Evolutionary conservation across 139 green algal species (phyloP), one percentile per base, ranked within the genome.

Genomic region (Trebouxia sp.): DNA sequence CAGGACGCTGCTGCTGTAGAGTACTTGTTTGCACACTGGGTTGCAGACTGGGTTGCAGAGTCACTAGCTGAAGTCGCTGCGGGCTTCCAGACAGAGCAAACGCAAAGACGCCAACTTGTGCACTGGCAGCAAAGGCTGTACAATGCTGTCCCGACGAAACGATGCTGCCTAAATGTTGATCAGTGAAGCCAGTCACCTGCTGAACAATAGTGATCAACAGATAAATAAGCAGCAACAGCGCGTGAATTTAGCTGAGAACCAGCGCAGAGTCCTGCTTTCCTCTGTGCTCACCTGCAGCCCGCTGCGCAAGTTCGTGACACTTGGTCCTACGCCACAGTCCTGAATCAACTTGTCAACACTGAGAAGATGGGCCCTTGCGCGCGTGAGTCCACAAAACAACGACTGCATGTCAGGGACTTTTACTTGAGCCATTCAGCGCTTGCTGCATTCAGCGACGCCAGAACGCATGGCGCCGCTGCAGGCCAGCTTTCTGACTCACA

Each of bases 1-100:
- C 62, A 43, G 62, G 35, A 15, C 11, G 62, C 62, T 72, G 62
- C 62, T 72, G 62, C 32, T 72, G 62, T 28, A 72, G 12, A 30
- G 35, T 37, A n/a, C n/a, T n/a, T n/a, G n/a, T n/a, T n/a, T n/a
- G n/a, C n/a, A n/a, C n/a, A n/a, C n/a, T n/a, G n/a, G n/a, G n/a
- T n/a, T 6, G 37, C 12, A 26, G 7, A 30, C 32, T 45, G 32
- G 24, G 32, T 24, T 26, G 32, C 20, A 26, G 32, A 1, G 11
- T 5, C 5, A 41, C 35, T 8, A 72, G 62, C 32, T 72, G 62
- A 22, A 72, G 62, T 24, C 62, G 42, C 9, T 26, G 8, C n/a
- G 62, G 62, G 8, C 32, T 42, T 5, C 20, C 32, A n/a, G 15
- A 45, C 11, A 72, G 10, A 17, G 32, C 20, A 30, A 43, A 72